A percentile compares a stretch with the other conserved stretches of the same genome.
These are phyloP conservation scores for Citrus trifoliata DNA, from an alignment of 345 rosid species.

Conservation along the genomic window DNA sequence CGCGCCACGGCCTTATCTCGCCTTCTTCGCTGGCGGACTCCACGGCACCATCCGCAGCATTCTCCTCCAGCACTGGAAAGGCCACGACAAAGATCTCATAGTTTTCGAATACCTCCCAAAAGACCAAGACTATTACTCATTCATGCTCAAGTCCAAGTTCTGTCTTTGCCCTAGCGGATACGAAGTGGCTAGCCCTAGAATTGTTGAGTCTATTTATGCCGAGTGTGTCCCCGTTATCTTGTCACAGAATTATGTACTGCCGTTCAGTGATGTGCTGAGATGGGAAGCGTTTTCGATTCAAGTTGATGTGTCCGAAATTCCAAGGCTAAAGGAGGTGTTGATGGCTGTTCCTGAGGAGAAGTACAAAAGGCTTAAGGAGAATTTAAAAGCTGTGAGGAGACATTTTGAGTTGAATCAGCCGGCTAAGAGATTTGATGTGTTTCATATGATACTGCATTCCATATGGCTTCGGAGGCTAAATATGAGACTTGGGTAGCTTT, in stretches of 20 bases:
- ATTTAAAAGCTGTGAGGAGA: slow-evolving; percentile 47
- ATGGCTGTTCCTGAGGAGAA: slow-evolving; percentile 51
- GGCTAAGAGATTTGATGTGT: slow-evolving; percentile 65
- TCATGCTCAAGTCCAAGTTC: slow-evolving; percentile 71
- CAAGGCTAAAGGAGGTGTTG: slow-evolving; percentile 70
- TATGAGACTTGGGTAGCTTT: slow-evolving; percentile 32
- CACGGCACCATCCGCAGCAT: slow-evolving; percentile 71
- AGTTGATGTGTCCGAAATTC: slow-evolving; percentile 61
- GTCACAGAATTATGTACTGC: slow-evolving; percentile 64
- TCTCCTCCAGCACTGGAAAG: slow-evolving; percentile 73
- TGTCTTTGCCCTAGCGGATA: slow-evolving; percentile 93
- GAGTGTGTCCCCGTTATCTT: slow-evolving; percentile 88
- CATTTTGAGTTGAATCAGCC: slow-evolving; percentile 82
- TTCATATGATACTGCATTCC: slow-evolving; percentile 84
- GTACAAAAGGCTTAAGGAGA: slow-evolving; percentile 49
- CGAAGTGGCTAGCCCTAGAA: slow-evolving; percentile 93
- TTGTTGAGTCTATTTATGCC: slow-evolving; percentile 76
- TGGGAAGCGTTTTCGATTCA: slow-evolving; percentile 79
- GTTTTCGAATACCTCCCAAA: slow-evolving; percentile 72
- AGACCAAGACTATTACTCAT: slow-evolving; percentile 51
- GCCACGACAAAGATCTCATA: slow-evolving; percentile 51
- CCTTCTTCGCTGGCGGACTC: slow-evolving; percentile 83
- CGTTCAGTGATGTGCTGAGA: slow-evolving; percentile 75
- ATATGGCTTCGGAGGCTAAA: slow-evolving; percentile 88
- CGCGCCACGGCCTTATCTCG: slow-evolving; percentile 49